These are phyloP conservation scores for Podospora anserina DNA, from an alignment of 495 filamentous ascomycete species.

Conservation along the genomic window DNA sequence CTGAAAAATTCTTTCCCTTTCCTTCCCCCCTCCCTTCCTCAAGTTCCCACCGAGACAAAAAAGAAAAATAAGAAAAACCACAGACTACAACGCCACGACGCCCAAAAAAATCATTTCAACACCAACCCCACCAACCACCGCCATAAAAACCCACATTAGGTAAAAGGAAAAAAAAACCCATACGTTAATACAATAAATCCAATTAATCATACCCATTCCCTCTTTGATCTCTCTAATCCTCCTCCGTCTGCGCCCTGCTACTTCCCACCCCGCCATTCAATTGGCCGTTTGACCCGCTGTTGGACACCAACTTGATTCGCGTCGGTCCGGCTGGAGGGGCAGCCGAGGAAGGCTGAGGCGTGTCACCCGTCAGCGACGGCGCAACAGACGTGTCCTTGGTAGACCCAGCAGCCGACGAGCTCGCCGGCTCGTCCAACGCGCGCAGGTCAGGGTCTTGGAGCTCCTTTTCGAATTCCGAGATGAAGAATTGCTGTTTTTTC, in stretches of 20 bases:
- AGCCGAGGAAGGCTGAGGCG: conserved; percentile 53
- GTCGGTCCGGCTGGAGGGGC: conserved; percentile 39
- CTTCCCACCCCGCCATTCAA: conserved; percentile 35
- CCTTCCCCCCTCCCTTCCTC: background rate
- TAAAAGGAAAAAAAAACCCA: background rate
- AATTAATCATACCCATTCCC: background rate
- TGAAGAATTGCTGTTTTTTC: conserved; percentile 60
- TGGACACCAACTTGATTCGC: conserved; percentile 55
- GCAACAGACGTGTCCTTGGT: conserved; percentile 62
- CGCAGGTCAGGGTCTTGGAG: conserved; percentile 69
- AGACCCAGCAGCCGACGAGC: conserved; percentile 28
- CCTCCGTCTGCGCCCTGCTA: conserved; percentile 44
- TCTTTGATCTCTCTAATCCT: conserved; percentile 33
- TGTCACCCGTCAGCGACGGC: conserved; percentile 64
- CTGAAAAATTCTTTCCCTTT: background rate
- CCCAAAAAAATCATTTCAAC: background rate
- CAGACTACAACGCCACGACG: background rate
- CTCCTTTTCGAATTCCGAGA: conserved; percentile 64
- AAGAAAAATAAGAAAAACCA: too few species aligned
- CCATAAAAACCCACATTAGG: background rate
- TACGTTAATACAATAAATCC: background rate
- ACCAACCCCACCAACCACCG: background rate
- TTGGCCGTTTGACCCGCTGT: conserved; percentile 45
- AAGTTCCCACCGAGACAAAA: too few species aligned
- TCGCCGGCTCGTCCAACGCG: conserved; percentile 57